phyloP scores from a whole-genome alignment of 1,139 yeast genomes.

The Petasospora rhodanensis region DNA sequence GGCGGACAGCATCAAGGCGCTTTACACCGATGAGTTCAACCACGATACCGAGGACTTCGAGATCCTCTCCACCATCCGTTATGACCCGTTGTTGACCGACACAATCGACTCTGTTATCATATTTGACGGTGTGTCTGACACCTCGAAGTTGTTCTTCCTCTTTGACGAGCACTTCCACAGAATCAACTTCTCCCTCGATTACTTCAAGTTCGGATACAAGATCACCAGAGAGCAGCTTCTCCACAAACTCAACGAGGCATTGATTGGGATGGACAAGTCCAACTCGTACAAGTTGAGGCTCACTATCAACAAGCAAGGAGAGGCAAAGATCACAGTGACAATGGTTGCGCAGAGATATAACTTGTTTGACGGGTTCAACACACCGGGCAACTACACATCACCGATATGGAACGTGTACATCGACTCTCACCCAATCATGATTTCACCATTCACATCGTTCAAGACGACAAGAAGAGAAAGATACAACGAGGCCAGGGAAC shows the following conservation, averaged over 20 bases:
- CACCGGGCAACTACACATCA: constrained; percentile 25
- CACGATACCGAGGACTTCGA: constrained; percentile 37
- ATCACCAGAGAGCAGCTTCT: constrained; percentile 42
- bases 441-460: constrained; percentile 80
- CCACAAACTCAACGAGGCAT: constrained; percentile 40
- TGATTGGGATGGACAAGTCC: constrained; percentile 27
- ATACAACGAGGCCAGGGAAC: constrained; percentile 58
- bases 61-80: constrained; percentile 64
- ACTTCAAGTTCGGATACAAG: constrained; percentile 47
- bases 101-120: constrained; percentile 8
- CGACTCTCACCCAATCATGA: constrained; percentile 48
- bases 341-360: constrained; percentile 35
- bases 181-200: constrained; percentile 46
- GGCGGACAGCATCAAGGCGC: constrained; percentile 4
- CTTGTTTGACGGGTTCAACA: constrained; percentile 41
- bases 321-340: constrained; percentile 46
- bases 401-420: constrained; percentile 56
- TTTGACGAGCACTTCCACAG: constrained; percentile 62
- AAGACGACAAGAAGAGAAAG: constrained; percentile 74
- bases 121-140: constrained; percentile 17
- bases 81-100: constrained; percentile 47
- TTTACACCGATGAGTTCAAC: constrained; percentile 14
- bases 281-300: constrained; percentile 58
- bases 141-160: constrained; percentile 49
- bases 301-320: constrained; percentile 45